Evolutionary conservation across 2,329 filamentous ascomycete species (phyloP).

Genomic region (Fusarium globosum): DNA sequence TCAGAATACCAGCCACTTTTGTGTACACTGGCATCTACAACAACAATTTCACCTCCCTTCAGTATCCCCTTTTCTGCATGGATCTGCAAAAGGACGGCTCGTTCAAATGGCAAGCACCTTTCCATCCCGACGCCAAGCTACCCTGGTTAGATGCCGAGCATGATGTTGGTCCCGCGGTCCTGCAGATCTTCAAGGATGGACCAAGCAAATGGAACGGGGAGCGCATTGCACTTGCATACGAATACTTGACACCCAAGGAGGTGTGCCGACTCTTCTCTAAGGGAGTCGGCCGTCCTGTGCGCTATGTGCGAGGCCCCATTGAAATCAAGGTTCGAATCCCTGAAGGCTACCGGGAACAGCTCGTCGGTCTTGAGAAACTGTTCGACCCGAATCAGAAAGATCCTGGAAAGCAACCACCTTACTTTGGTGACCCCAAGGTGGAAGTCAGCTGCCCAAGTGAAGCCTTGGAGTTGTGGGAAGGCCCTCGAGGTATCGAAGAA

Average conservation of each 20-base stretch:
- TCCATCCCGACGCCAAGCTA: slow-evolving; percentile 87
- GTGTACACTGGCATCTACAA: slow-evolving; percentile 98
- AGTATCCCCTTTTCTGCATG: slow-evolving; percentile 96
- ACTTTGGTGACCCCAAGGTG: slow-evolving; percentile 68
- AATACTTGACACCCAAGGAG: slow-evolving; percentile 85
- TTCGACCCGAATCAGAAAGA: slow-evolving; percentile 64
- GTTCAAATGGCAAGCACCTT: slow-evolving; percentile 93
- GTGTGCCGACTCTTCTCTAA: slow-evolving; percentile 83
- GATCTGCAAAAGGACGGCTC: slow-evolving; percentile 85
- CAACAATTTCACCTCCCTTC: slow-evolving; percentile 96
- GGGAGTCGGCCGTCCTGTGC: slow-evolving; percentile 81
- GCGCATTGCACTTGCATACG: slow-evolving; percentile 89
- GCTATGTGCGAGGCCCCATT: slow-evolving; percentile 82
- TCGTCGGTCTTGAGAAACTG: slow-evolving; percentile 74
- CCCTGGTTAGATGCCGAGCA: slow-evolving; percentile 98
- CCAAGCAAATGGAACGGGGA: slow-evolving; percentile 82
- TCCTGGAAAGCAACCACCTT: slow-evolving; percentile 68
- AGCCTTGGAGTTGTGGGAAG: slow-evolving; percentile 89
- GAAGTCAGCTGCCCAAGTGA: slow-evolving; percentile 76
- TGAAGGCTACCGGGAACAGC: slow-evolving; percentile 86
- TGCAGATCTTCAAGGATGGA: slow-evolving; percentile 96
- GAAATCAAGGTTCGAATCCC: slow-evolving; percentile 89
- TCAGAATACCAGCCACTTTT: slow-evolving; percentile 88
- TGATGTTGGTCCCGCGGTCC: slow-evolving; percentile 89
- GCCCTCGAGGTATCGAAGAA: slow-evolving; percentile 89